phyloP scores from a whole-genome alignment of 495 filamentous ascomycete genomes.

The Trichoderma virens region DNA sequence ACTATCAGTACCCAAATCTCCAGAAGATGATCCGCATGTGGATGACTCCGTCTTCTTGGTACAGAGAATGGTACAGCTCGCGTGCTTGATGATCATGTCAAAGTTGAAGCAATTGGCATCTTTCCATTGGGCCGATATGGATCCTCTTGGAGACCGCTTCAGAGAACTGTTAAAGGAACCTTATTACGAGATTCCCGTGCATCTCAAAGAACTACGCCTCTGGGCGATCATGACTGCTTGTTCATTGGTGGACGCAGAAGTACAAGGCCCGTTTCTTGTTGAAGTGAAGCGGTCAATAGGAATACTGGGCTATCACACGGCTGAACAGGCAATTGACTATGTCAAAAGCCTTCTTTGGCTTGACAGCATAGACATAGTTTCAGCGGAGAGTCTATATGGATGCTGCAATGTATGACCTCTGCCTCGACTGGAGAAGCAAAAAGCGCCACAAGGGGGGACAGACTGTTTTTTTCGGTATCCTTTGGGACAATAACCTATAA shows the following conservation, averaged over 20 bases:
- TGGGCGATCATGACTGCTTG: not conserved
- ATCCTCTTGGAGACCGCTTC: not conserved
- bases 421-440: too few relatives aligned
- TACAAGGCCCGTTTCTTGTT: not conserved
- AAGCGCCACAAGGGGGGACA: too few relatives aligned
- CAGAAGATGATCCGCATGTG: not conserved
- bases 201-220: not conserved
- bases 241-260: not conserved
- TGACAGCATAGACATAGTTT: not conserved
- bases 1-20: not conserved
- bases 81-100: not conserved
- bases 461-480: too few relatives aligned
- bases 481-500: too few relatives aligned
- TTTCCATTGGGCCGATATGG: not conserved
- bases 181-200: not conserved
- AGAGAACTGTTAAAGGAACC: not conserved
- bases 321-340: not conserved
- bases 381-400: not conserved
- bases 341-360: not conserved
- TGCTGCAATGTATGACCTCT: not conserved
- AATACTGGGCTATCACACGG: not conserved
- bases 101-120: not conserved
- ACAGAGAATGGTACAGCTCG: constrained; percentile 3
- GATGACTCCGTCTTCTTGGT: not conserved
- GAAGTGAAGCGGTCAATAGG: not conserved